A percentile compares a stretch with the other conserved stretches of the same genome.
These are phyloP conservation scores for Saturnispora silvae DNA, from an alignment of 805 yeast genomes.

Conservation along the genomic window DNA sequence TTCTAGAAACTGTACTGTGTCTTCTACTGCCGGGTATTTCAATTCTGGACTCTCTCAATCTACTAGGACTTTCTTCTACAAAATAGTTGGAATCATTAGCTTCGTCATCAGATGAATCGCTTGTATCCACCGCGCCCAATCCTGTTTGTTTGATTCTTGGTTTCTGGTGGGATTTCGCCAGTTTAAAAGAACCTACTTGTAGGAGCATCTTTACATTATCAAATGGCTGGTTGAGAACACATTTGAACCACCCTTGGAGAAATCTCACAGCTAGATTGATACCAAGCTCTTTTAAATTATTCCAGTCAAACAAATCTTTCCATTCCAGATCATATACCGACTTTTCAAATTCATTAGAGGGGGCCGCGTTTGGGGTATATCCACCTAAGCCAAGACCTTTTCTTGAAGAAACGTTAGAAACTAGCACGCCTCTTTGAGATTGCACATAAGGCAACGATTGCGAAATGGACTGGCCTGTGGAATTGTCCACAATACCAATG, in stretches of 20 bases:
- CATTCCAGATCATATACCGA: constrained; percentile 42
- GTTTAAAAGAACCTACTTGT: constrained; percentile 63
- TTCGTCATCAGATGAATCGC: constrained; percentile 2
- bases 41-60: constrained; percentile 21
- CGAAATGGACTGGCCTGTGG: constrained; percentile 26
- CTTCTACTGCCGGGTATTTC: constrained; percentile 19
- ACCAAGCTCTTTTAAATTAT: constrained; percentile 45
- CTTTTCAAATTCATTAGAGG: constrained; percentile 5
- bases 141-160: neutral
- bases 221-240: constrained; percentile 74
- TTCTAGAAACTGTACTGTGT: constrained; percentile 8
- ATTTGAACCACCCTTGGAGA: constrained; percentile 56
- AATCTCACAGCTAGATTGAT: constrained; percentile 51
- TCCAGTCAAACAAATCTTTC: constrained; percentile 52
- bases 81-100: constrained; percentile 16
- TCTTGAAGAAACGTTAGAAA: neutral
- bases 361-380: constrained; percentile 9
- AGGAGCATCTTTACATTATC: constrained; percentile 69
- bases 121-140: neutral
- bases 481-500: constrained; percentile 27
- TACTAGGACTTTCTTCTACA: constrained; percentile 18
- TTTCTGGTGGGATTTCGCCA: constrained; percentile 11
- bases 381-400: constrained; percentile 9
- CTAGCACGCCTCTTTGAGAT: constrained; percentile 8
- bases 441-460: constrained; percentile 22